A percentile compares a stretch with the other conserved stretches of the same genome.
Conservation (phyloP, 192 early-diverging fungal genomes). For the Fimicolochytrium jonesii region DNA sequence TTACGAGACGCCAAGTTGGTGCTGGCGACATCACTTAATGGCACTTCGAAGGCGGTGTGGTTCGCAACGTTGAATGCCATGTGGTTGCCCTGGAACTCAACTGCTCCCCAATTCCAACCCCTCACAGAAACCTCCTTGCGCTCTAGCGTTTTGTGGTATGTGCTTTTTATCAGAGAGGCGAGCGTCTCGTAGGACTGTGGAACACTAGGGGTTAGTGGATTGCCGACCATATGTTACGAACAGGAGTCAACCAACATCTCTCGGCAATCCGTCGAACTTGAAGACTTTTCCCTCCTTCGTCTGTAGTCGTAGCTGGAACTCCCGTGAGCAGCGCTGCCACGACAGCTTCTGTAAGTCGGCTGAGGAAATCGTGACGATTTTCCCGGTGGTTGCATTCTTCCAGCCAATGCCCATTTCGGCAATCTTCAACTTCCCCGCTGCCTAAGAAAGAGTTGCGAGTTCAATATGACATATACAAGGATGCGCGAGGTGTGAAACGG, state of each 20-base stretch:
- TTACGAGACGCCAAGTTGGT: constrained; percentile 80
- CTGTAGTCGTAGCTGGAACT: constrained; percentile 75
- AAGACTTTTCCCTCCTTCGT: constrained; percentile 67
- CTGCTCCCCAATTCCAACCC: constrained; percentile 95
- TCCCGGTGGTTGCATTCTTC: constrained; percentile 55
- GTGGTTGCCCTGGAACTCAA: constrained; percentile 52
- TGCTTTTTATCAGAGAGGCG: constrained; percentile 58
- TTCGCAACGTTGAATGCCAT: constrained; percentile 80
- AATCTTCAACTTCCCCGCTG: constrained; percentile 42
- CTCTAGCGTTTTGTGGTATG: constrained; percentile 75
- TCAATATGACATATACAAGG: background rate
- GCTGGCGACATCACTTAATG: constrained; percentile 80
- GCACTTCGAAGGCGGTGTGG: constrained; percentile 87
- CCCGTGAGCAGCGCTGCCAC: constrained; percentile 77
- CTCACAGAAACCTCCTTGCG: constrained; percentile 78
- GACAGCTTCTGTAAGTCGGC: constrained; percentile 54
- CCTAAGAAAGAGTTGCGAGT: constrained; percentile 11
- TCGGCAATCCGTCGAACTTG: constrained; percentile 87
- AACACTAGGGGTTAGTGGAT: background rate
- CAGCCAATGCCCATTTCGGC: constrained; percentile 67
- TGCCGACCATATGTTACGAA: background rate
- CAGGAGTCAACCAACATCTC: constrained; percentile 62
- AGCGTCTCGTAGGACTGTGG: constrained; percentile 78
- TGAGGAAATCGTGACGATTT: constrained; percentile 53
- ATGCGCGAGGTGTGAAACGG: background rate